A percentile compares a stretch with the other conserved stretches of the same genome.
phyloP scores from a whole-genome alignment of 176 grass and related monocot genomes.

The Areca catechu region DNA sequence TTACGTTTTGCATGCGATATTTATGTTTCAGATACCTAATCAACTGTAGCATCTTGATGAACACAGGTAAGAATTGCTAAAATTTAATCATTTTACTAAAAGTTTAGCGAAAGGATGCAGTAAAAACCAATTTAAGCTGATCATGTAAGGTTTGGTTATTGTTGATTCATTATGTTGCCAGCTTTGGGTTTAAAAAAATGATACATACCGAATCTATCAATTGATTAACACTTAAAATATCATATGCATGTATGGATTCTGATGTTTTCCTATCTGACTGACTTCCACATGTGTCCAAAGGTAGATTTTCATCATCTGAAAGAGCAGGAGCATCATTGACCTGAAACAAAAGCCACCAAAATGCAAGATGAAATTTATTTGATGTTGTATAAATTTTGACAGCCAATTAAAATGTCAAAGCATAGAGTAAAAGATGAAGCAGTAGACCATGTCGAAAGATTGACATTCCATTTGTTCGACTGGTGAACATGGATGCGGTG shows the following conservation, averaged over 20 bases:
- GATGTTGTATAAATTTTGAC: not conserved
- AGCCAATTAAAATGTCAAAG: too few species aligned
- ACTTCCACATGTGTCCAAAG: constrained; percentile 55
- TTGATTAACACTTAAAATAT: constrained; percentile 85
- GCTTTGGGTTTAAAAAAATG: constrained; percentile 6
- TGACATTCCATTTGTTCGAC: constrained; percentile 43
- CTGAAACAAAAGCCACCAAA: not conserved
- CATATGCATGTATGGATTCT: constrained; percentile 48
- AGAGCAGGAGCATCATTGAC: constrained; percentile 36
- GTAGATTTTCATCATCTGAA: constrained; percentile 56
- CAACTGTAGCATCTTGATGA: too few species aligned
- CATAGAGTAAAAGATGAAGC: constrained; percentile 13
- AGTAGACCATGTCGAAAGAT: constrained; percentile 60
- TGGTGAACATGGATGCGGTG: constrained; percentile 46
- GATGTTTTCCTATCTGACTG: constrained; percentile 73
- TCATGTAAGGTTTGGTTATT: too few species aligned
- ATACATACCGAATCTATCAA: constrained; percentile 75
- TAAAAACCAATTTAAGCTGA: too few species aligned
- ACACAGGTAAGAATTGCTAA: too few species aligned
- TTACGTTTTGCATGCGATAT: too few species aligned
- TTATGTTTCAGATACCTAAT: too few species aligned
- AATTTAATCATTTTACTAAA: too few species aligned
- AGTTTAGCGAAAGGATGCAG: too few species aligned
- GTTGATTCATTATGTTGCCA: not conserved
- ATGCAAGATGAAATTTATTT: not conserved